Evolutionary conservation across 179 eudicot species (phyloP).

Genomic region (Spinacia oleracea): DNA sequence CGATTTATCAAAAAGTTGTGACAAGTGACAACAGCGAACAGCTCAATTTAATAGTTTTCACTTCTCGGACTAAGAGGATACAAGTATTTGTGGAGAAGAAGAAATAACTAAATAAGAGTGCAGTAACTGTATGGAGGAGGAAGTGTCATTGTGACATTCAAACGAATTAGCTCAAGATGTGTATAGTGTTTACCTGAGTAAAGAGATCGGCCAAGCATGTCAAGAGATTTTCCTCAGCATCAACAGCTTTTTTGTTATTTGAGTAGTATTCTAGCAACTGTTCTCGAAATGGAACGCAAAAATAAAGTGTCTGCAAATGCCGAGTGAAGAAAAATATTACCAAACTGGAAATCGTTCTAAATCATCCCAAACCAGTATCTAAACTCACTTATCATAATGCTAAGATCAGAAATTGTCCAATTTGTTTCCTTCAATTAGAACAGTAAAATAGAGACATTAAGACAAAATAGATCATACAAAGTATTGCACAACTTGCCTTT

Average conservation of each 20-base stretch:
- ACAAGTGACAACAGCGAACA: too few species aligned
- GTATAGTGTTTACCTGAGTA: conserved; percentile 57
- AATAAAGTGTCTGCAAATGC: conserved; percentile 78
- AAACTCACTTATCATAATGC: not conserved
- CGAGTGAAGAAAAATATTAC: not conserved
- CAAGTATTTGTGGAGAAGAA: not conserved
- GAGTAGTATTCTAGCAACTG: conserved; percentile 73
- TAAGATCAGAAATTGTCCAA: not conserved
- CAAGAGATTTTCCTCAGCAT: conserved; percentile 80
- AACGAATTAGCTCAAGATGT: not conserved
- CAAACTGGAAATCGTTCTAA: conserved; percentile 2
- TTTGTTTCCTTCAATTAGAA: not conserved
- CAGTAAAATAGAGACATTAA: not conserved
- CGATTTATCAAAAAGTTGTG: not conserved
- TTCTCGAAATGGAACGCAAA: conserved; percentile 89
- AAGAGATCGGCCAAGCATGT: conserved; percentile 93
- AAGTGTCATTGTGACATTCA: not conserved
- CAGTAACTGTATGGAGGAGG: not conserved
- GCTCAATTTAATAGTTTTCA: not conserved
- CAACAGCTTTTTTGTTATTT: conserved; percentile 58
- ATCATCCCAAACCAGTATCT: not conserved
- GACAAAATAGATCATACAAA: not conserved
- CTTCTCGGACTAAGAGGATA: not conserved
- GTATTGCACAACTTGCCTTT: not conserved
- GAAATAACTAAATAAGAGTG: not conserved